Base-by-base conservation (phyloP, 2,329 filamentous ascomycete species). In the Clonostachys rosea region DNA sequence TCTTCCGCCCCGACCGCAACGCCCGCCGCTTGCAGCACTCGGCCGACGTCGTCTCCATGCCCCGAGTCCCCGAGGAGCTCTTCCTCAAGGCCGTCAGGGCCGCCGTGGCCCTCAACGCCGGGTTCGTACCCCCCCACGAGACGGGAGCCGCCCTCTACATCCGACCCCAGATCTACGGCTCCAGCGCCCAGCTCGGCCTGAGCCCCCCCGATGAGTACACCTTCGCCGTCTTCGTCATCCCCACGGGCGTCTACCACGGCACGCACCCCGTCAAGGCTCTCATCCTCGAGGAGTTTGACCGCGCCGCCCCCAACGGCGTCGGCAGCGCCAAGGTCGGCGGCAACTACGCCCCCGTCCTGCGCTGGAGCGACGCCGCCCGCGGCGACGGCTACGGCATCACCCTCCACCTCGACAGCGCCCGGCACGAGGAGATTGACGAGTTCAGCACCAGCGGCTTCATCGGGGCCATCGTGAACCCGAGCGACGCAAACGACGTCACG, bases 401-500 rank as follows among this genome's bases (percentile, higher is more conserved):
- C 3, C 75, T 97, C 59, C 92, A 97, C 65, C 73, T 97, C 47
- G 94, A 97, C 69, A 94, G 88, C 64, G 84, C 84, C 60, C 88
- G 81, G 10, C 81, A 91, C 56, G 86, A 82, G 50, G 90, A 95
- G 64, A 81, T 99, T 52, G 92, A 99, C 60, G 92, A 99, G 75
- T 99, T 97, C 64, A 94, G 87, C 55, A 97, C 94, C 0, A 91
- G 86, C 52, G 92, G 90, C 1, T 97, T 99, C 66, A 87, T 97
- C 53, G 94, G 91, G 5, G 86, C 89, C 6, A 75, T 79, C 54
- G 76, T 77, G 47, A 30, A 30, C 24, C 24, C 24, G 9, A 18
- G 18, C 44, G 43, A 83, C 40, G 79, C 76, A 5, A 70, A 73
- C 5, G 68, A 78, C 33, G 73, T 87, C 11, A 92, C 87, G 8